phyloP scores from a whole-genome alignment of 352 stramenopile genomes.

The Pythium vanterpoolii region DNA sequence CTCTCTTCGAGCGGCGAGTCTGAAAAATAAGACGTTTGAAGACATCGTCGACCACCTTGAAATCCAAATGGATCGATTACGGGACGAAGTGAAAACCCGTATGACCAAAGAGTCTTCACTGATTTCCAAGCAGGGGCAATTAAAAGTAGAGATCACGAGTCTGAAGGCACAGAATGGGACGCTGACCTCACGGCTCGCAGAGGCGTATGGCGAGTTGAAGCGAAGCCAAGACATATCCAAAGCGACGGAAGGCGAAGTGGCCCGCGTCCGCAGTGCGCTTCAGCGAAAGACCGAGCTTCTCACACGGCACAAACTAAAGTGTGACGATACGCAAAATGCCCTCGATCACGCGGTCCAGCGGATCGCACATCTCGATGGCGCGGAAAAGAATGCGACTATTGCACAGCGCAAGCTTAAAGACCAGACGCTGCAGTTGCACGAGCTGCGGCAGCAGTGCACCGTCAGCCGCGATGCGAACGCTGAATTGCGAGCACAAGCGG shows the following conservation, averaged over 20 bases:
- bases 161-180: slow-evolving; percentile 29
- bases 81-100: slow-evolving; percentile 31
- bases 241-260: slow-evolving; percentile 22
- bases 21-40: slow-evolving; percentile 50
- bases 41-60: slow-evolving; percentile 40
- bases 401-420: slow-evolving; percentile 43
- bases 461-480: slow-evolving; percentile 31
- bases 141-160: slow-evolving; percentile 32
- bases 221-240: slow-evolving; percentile 23
- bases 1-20: slow-evolving; percentile 28
- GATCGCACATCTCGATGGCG: slow-evolving; percentile 19
- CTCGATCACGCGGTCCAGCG: slow-evolving; percentile 27
- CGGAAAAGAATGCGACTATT: slow-evolving; percentile 26
- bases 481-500: slow-evolving; percentile 31
- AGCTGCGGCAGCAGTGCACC: slow-evolving; percentile 31
- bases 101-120: slow-evolving; percentile 28
- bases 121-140: slow-evolving; percentile 20
- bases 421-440: slow-evolving; percentile 32
- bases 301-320: slow-evolving; percentile 34
- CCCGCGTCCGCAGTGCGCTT: slow-evolving; percentile 31
- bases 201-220: slow-evolving; percentile 30
- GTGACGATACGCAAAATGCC: slow-evolving; percentile 25
- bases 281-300: slow-evolving; percentile 56
- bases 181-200: slow-evolving; percentile 34
- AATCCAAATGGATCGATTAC: slow-evolving; percentile 34